These are phyloP conservation scores for Pseudogymnoascus sp. DNA, from an alignment of 2,329 filamentous ascomycete species.

Conservation along the genomic window DNA sequence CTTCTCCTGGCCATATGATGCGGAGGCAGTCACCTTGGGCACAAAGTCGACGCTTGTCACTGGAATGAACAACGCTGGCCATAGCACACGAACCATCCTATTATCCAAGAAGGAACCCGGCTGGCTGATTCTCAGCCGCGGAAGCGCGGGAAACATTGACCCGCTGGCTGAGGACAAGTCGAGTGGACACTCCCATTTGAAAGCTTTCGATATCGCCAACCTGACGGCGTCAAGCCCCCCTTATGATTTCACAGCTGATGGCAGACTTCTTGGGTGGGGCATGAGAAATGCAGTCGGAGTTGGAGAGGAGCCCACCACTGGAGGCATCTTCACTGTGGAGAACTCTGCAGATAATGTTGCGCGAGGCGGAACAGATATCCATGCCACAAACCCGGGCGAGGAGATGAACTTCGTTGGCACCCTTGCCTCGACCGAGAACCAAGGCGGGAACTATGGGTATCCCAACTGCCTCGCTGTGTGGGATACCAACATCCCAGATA, in stretches of 20 bases:
- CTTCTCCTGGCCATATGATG: slow-evolving; percentile 57
- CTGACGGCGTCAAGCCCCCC: slow-evolving; percentile 23
- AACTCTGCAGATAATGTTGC: slow-evolving; percentile 60
- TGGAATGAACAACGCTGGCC: slow-evolving; percentile 54
- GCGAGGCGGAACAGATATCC: slow-evolving; percentile 51
- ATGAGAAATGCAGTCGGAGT: slow-evolving; percentile 65
- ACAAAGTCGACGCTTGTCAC: slow-evolving; percentile 45
- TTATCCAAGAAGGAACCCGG: slow-evolving; percentile 46
- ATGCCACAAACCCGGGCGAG: slow-evolving; percentile 62
- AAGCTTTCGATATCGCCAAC: slow-evolving; percentile 44
- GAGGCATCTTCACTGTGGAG: slow-evolving; percentile 54
- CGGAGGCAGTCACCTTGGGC: slow-evolving; percentile 38
- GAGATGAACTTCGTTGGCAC: slow-evolving; percentile 65
- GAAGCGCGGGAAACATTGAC: slow-evolving; percentile 57
- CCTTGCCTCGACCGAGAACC: slow-evolving; percentile 31
- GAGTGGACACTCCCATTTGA: slow-evolving; percentile 59
- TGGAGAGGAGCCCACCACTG: slow-evolving; percentile 48
- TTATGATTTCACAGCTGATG: slow-evolving; percentile 41
- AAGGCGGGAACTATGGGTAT: slow-evolving; percentile 58
- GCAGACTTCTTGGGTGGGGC: slow-evolving; percentile 54
- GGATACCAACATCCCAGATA: slow-evolving; percentile 41
- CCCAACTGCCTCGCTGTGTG: slow-evolving; percentile 61
- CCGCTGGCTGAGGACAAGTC: slow-evolving; percentile 38
- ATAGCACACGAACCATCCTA: slow-evolving; percentile 59
- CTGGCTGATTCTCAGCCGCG: slow-evolving; percentile 56